Base-by-base conservation (phyloP, 2,329 filamentous ascomycete species). In the Anthostomella pinea region DNA sequence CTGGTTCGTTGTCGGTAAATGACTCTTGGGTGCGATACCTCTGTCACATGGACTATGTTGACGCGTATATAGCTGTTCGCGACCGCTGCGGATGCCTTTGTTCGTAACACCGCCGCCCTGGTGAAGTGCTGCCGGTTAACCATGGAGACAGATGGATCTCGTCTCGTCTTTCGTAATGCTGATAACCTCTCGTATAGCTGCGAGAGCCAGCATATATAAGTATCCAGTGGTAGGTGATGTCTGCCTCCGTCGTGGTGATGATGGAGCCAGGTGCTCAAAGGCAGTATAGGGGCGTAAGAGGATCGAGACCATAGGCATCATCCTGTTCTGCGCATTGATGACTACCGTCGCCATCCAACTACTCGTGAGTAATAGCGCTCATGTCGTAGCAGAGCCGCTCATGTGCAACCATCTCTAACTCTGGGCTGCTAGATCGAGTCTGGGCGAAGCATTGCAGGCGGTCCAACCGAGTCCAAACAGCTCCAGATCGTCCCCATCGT, bases 271-370 rank as follows among this genome's bases (percentile, higher is more conserved):
- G 24, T 19, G 38, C 34, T 38, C 30, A 43, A 44, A 32, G 23
- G n/a, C 18, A 11, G 17, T 24, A 13, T 48, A 70, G 65, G 79
- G 76, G 26, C 72, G 79, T 6, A 80, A 71, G 4, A 69, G 79
- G 38, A 74, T 82, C 35, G 79, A 83, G 60, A 81, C 79, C 3
- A 69, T 82, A 39, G 79, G 77, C 18, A 77, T 83, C 43, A 78
- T 83, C 49, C 70, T 83, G 29, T 83, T 83, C 57, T 81, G 77
- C 45, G 76, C 78, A 27, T 64, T 83, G 41, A 82, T 83, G 77
- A 81, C 79, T 2, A 82, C 78, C 0, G 78, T 81, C 3, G 77
- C 79, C 30, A 75, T 81, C 18, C 73, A 82, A 50, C 63, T 83
- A 18, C 71, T 79, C 30, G 73, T 75, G 58, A 57, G 69, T 58